Evolutionary conservation across 2,329 filamentous ascomycete species (phyloP), one percentile per base, ranked within the genome.

Genomic region (Hyphodiscus sp.): DNA sequence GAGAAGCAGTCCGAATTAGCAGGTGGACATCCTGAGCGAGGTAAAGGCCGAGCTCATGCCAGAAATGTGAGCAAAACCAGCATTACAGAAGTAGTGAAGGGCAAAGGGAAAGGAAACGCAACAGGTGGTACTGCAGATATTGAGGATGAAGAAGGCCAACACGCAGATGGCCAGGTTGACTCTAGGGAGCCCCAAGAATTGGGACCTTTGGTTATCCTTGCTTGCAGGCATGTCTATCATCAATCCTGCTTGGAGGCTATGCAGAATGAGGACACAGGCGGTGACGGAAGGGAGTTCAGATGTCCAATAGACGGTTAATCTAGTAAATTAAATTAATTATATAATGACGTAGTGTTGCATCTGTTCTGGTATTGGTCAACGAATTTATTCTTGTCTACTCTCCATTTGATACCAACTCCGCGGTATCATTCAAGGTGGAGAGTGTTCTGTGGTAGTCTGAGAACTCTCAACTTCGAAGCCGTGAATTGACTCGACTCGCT

Each of bases 181-280:
- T 56, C 42, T 41, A 71, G 61, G 55, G 70, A 68, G 68, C 74
- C 79, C 56, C 78, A 77, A 47, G 71, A 78, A n/a, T 74, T 86
- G 18, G 86, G 83, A 9, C 77, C 82, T 44, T 67, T 89, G 50
- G 81, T 88, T 10, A 78, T 89, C 47, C 71, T 89, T 62, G 85
- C 84, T 20, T 89, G 85, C 67, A 76, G 85, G 52, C 85, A 89
- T 68, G 80, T 87, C 18, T 87, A 86, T 63, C 85, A 89, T 70
- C 77, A 83, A 66, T 74, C 72, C 23, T 91, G 85, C 65, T 72
- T 88, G 41, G 87, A 92, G 65, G 77, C 81, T 55, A 68, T 86
- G 60, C 80, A 82, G 61, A 76, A 76, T 33, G 74, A 78, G 56
- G 74, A 75, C 68, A 50, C 45, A 73, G 81, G 79, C 5, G 42